phyloP scores from a whole-genome alignment of 2,329 filamentous ascomycete species.

The Bertia moriformis region DNA sequence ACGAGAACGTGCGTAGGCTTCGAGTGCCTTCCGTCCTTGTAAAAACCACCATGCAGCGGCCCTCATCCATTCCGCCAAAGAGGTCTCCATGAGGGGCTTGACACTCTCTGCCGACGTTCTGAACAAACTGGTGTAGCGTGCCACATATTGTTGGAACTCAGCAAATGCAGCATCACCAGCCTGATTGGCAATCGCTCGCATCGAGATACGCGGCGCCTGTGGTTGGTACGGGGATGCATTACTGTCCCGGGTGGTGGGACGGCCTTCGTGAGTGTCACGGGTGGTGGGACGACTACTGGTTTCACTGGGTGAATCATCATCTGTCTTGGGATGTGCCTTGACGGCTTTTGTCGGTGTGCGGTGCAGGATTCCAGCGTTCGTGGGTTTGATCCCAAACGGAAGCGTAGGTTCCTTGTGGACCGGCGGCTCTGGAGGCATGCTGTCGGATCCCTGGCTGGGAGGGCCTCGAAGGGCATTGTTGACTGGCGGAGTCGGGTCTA shows the following conservation, averaged over 20 bases:
- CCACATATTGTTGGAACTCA: conserved; percentile 37
- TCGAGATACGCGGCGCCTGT: conserved; percentile 11
- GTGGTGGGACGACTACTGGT: too few species aligned
- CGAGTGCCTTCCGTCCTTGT: conserved; percentile 37
- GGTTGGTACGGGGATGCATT: conserved; percentile 7
- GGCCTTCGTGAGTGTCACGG: background rate
- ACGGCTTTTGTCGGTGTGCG: too few species aligned
- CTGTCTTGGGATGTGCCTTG: too few species aligned
- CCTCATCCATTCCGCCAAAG: conserved; percentile 36
- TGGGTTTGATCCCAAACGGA: too few species aligned
- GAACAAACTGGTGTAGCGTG: conserved; percentile 37
- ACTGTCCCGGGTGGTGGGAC: background rate
- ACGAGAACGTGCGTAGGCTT: conserved; percentile 29
- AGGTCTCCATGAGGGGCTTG: conserved; percentile 29
- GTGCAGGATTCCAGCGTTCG: too few species aligned
- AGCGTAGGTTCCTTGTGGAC: too few species aligned
- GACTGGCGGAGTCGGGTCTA: conserved; percentile 3
- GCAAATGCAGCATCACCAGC: conserved; percentile 29
- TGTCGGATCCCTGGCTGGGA: too few species aligned
- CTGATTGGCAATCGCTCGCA: conserved; percentile 19
- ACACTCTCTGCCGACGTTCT: conserved; percentile 35
- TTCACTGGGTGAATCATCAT: too few species aligned
- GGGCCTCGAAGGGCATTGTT: too few species aligned
- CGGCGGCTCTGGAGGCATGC: too few species aligned
- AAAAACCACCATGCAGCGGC: conserved; percentile 48